Base-by-base conservation (phyloP, 768 basidiomycete species). In the Tylopilus rubrobrunneus region DNA sequence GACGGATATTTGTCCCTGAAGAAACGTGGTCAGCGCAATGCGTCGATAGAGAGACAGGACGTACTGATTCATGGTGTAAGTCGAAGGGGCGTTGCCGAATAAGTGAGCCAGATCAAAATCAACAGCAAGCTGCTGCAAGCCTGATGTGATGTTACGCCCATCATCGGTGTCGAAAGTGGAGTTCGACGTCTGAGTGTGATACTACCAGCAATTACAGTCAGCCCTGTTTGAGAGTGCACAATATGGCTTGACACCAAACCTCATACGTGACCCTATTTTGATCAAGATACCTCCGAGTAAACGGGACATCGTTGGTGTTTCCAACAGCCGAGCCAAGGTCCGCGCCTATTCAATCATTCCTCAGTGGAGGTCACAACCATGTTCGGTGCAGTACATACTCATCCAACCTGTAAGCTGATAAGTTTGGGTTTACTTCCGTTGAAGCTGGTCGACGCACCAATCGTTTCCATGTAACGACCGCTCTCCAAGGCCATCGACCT, bases 391-490 rank as follows among this genome's bases (percentile, higher is more conserved):
- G 2, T 15, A 69, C 76, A 40, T 60, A 86, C 88, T 85, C 75
- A 88, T 72, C 81, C 84, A 91, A 8, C 85, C 70, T 67, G 31
- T 28, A 29, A 41, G 40, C 21, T 36, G 17, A 43, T 41, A 0
- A 43, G 9, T 40, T 23, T 1, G 28, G 28, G 15, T n/a, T 8
- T 19, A 25, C 21, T 2, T 19, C 7, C 33, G 29, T 19, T 19
- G 5, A 28, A 28, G 41, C 21, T 0, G 12, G 11, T 7, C 11
- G 11, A 49, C 79, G 12, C 45, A 87, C 90, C 92, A 51, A 95
- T 74, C 12, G 93, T 97, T 72, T 97, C 94, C 86, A 95, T 89
- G 66, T 95, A 96, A 25, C 91, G 76, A 17, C 94, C 89, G 58
- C 89, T 87, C 62, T 92, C 89, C 56, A 94, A 66, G 2, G 86